Base-by-base conservation (phyloP, 2,329 filamentous ascomycete species). In the Zymoseptoria passerinii region DNA sequence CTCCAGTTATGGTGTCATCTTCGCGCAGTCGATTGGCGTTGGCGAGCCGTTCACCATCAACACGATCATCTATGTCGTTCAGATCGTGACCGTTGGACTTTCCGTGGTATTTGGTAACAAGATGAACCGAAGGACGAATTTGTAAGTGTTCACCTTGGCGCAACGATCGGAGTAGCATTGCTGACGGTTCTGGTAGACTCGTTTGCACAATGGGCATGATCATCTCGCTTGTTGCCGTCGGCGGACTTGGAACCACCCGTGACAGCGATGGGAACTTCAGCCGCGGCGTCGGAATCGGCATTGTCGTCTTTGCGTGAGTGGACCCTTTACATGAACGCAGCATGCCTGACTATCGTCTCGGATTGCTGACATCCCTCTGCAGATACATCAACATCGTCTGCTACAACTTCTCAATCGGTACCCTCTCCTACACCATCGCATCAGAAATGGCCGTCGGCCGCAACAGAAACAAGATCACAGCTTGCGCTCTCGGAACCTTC, bases 401-500 rank as follows among this genome's bases (percentile, higher is more conserved):
- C 53, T 64, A 64, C 55, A 64, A 64, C 55, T 64, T 63, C 57
- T 64, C 62, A 4, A 64, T 64, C 49, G 62, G 62, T 27, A 64
- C 62, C 1, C 52, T 64, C 7, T 64, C 62, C 13, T 64, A 64
- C 53, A 64, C 62, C 4, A 64, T 64, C 44, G 67, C 68, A 1
- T 74, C 72, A 3, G 78, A 80, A 61, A 76, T 78, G 73, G 74
- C 78, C 0, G 76, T 78, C 23, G 78, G 78, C 3, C 73, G 72
- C 13, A 80, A 80, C 66, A 70, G 75, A 53, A 78, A 77, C 65
- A 78, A 78, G 65, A 78, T 77, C 61, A 74, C 71, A n/a, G 69
- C 74, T 8, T 70, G 73, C 4, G 71, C 77, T 0, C 74, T 80
- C 0, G 75, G 69, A 2, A 72, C 68, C 4, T 79, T 79, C 68